A percentile compares a stretch with the other conserved stretches of the same genome.
phyloP scores from a whole-genome alignment of 805 yeast genomes.

The Ogataea trehalophila region DNA sequence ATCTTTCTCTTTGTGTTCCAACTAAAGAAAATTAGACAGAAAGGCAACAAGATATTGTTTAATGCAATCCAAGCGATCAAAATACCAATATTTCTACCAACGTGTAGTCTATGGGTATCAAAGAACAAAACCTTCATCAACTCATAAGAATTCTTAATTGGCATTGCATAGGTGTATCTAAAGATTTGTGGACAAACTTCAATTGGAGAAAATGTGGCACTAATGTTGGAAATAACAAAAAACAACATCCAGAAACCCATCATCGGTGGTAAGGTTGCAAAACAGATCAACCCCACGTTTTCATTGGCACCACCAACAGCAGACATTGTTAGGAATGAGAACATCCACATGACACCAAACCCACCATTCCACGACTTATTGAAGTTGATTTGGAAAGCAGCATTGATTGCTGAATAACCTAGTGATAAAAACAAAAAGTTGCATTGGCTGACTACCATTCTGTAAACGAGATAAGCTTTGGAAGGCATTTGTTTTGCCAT shows the following conservation, averaged over 20 bases:
- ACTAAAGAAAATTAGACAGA: constrained; percentile 40
- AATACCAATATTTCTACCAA: constrained; percentile 60
- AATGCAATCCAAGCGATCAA: constrained; percentile 57
- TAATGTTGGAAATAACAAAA: constrained; percentile 64
- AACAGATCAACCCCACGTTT: constrained; percentile 48
- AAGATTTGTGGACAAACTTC: constrained; percentile 53
- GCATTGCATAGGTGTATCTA: constrained; percentile 64
- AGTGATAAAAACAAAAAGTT: constrained; percentile 56
- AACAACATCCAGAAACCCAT: constrained; percentile 68
- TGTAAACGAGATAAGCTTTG: constrained; percentile 44
- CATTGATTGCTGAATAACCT: constrained; percentile 53
- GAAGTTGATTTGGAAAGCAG: constrained; percentile 64
- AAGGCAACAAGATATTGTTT: constrained; percentile 39
- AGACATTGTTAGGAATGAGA: constrained; percentile 61
- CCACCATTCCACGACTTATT: constrained; percentile 56
- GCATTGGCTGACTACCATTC: constrained; percentile 45
- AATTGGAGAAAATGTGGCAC: constrained; percentile 65
- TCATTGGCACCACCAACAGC: constrained; percentile 78
- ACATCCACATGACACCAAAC: constrained; percentile 70
- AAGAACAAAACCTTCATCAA: constrained; percentile 55
- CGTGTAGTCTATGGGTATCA: constrained; percentile 47
- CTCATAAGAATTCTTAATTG: constrained; percentile 62
- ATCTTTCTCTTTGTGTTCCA: constrained; percentile 27
- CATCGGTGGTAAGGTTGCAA: constrained; percentile 54
- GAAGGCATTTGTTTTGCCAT: constrained; percentile 42